Evolutionary conservation across 2,329 filamentous ascomycete species (phyloP).

Genomic region (Simplicillium aogashimaense): DNA sequence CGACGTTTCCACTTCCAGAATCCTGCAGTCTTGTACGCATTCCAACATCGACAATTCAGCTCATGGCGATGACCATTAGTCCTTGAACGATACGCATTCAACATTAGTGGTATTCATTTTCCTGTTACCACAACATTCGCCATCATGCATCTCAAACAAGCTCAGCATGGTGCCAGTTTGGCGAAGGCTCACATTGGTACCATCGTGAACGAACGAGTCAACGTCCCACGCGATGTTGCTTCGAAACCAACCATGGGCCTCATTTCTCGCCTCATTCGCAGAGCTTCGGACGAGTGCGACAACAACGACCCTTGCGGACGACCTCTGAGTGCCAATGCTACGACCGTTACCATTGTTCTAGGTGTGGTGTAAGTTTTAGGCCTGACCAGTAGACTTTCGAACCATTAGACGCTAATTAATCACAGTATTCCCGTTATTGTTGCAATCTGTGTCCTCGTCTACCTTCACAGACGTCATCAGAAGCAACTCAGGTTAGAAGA

Average conservation of each 20-base stretch:
- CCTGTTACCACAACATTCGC: neutral
- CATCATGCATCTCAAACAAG: neutral
- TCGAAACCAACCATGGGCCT: constrained; percentile 1
- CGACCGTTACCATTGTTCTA: constrained; percentile 56
- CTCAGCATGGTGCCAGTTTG: too few species aligned
- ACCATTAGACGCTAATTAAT: constrained; percentile 9
- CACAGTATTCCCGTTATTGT: constrained; percentile 64
- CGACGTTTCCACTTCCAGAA: too few species aligned
- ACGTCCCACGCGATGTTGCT: neutral
- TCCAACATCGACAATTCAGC: too few species aligned
- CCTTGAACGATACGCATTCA: too few species aligned
- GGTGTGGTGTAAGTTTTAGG: constrained; percentile 55
- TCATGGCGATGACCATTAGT: too few species aligned
- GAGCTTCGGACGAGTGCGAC: constrained; percentile 5
- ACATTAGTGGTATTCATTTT: too few species aligned
- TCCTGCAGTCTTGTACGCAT: too few species aligned
- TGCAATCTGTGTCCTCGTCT: constrained; percentile 58
- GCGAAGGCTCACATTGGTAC: neutral
- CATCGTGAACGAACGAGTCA: constrained; percentile 2
- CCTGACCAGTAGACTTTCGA: neutral
- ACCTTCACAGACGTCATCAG: constrained; percentile 70
- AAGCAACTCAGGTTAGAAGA: constrained; percentile 69
- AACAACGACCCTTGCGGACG: constrained; percentile 47
- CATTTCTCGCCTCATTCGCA: constrained; percentile 1
- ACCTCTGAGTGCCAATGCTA: constrained; percentile 40